Conservation (phyloP, 2,329 filamentous ascomycete genomes). For the Alternaria alternata region DNA sequence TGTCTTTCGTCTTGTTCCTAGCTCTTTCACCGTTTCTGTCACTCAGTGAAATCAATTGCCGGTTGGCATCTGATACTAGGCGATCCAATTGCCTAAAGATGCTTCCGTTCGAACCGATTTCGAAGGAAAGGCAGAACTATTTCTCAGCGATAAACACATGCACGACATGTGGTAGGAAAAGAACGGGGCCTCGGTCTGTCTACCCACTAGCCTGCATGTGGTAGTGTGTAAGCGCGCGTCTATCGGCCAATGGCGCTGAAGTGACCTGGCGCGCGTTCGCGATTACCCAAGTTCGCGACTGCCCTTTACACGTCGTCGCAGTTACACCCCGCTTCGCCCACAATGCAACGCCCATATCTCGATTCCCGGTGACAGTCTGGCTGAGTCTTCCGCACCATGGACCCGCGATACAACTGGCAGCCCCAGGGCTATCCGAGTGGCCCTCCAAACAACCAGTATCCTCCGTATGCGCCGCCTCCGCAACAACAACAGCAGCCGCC, state of each 20-base stretch:
- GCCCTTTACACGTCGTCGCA: constrained; percentile 11
- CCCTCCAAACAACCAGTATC: constrained; percentile 40
- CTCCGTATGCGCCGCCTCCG: constrained; percentile 36
- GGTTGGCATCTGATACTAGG: too few species aligned
- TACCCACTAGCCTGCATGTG: constrained; percentile 2
- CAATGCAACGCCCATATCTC: constrained; percentile 27
- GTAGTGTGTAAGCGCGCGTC: constrained; percentile 23
- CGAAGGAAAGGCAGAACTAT: too few species aligned
- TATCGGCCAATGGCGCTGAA: constrained; percentile 21
- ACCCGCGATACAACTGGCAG: constrained; percentile 47
- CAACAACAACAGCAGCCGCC: constrained; percentile 35
- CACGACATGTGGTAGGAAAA: constrained; percentile 1
- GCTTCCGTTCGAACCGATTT: too few species aligned
- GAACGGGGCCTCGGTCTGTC: constrained; percentile 22
- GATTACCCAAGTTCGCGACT: constrained; percentile 23
- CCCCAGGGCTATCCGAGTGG: constrained; percentile 38
- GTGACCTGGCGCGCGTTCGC: constrained; percentile 17
- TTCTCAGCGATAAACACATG: too few species aligned
- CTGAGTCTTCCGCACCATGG: constrained; percentile 29
- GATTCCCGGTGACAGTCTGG: constrained; percentile 25
- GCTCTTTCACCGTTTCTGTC: not conserved
- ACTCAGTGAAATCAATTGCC: too few species aligned
- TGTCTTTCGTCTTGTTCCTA: not conserved
- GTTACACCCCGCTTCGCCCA: constrained; percentile 22
- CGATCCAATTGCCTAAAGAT: too few species aligned